Conservation (phyloP, 1,284 basidiomycete species). For the Peniophora sp. region DNA sequence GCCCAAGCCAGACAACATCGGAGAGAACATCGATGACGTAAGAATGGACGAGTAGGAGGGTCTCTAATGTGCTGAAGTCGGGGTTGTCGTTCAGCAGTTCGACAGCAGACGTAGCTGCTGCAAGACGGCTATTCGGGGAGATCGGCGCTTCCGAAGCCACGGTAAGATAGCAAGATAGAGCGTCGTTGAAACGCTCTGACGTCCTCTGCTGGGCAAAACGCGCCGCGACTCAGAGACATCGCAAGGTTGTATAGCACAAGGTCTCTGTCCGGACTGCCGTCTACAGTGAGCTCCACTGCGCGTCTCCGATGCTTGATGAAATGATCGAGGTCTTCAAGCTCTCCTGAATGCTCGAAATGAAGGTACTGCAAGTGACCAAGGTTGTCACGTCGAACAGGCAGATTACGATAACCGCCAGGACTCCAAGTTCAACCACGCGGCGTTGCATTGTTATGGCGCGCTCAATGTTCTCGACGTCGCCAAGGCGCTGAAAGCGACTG, state of each 20-base stretch:
- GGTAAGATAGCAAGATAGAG: background rate
- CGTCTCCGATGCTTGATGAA: background rate
- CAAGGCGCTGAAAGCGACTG: background rate
- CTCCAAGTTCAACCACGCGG: background rate
- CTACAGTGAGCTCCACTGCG: background rate
- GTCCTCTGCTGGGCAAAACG: background rate
- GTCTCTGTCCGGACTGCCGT: background rate
- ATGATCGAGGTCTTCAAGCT: background rate
- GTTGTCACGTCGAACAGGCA: background rate
- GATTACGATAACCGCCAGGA: background rate
- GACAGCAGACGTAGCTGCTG: background rate
- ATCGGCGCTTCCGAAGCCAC: background rate
- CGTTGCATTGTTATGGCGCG: background rate
- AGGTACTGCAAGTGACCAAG: constrained; percentile 16
- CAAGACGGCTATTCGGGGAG: background rate
- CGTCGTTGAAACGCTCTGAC: background rate
- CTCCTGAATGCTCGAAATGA: background rate
- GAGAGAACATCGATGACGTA: constrained; percentile 11
- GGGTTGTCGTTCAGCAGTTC: background rate
- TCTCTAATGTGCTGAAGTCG: background rate
- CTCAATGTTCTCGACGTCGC: constrained; percentile 1
- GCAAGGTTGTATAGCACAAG: background rate
- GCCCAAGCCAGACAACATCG: background rate
- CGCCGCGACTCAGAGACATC: background rate
- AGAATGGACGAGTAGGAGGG: background rate